Evolutionary conservation across 345 rosid genomes (phyloP).

Genomic region (Capsella bursapastoris): DNA sequence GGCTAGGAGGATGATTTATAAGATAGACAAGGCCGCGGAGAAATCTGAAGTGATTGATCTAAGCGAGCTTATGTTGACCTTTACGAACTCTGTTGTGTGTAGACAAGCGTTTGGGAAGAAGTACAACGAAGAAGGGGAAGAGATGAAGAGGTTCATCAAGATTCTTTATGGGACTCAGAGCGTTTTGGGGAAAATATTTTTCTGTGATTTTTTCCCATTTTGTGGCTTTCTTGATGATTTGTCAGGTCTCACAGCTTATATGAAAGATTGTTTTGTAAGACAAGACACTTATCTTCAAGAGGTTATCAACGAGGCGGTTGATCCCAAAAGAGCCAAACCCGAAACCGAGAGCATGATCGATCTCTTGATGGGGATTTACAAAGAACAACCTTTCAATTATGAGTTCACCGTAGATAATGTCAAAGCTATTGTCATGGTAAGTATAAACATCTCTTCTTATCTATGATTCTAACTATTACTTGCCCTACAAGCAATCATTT

Average conservation of each 20-base stretch:
- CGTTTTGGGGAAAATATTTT: slow-evolving; percentile 35
- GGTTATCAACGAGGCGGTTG: slow-evolving; percentile 41
- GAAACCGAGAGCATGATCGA: slow-evolving; percentile 48
- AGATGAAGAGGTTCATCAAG: slow-evolving; percentile 45
- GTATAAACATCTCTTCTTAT: background rate
- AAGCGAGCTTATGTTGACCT: slow-evolving; percentile 41
- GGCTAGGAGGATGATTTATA: slow-evolving; percentile 39
- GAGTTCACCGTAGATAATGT: slow-evolving; percentile 44
- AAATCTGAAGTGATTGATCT: slow-evolving; percentile 31
- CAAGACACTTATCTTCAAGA: slow-evolving; percentile 45
- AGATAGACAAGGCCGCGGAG: slow-evolving; percentile 29
- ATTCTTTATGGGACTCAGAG: slow-evolving; percentile 45
- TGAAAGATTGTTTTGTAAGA: slow-evolving; percentile 40
- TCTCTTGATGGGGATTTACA: slow-evolving; percentile 35
- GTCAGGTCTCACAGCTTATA: slow-evolving; percentile 33
- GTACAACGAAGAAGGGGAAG: slow-evolving; percentile 45
- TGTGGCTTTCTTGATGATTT: slow-evolving; percentile 42
- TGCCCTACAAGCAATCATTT: background rate
- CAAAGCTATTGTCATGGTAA: slow-evolving; percentile 43
- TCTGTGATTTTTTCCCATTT: slow-evolving; percentile 45
- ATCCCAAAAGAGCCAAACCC: slow-evolving; percentile 42
- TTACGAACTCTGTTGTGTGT: slow-evolving; percentile 46
- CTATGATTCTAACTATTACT: background rate
- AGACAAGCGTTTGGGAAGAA: slow-evolving; percentile 49
- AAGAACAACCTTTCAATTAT: slow-evolving; percentile 33